phyloP scores from a whole-genome alignment of 345 rosid species.

The Acer yangbiense region DNA sequence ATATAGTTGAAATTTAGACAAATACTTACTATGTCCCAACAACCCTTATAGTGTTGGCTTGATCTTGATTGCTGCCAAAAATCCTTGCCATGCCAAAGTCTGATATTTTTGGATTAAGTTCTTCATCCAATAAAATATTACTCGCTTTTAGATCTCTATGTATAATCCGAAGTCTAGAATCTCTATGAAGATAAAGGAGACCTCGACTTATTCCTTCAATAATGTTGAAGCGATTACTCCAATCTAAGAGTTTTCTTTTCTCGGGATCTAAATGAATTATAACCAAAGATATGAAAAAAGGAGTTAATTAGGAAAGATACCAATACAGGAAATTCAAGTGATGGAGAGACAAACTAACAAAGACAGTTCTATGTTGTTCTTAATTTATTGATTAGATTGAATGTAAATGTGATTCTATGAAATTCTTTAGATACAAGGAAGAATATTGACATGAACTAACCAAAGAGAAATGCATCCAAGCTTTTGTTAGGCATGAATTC shows the following conservation, averaged over 20 bases:
- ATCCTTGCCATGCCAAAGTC: constrained; percentile 33
- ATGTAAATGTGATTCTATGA: not conserved
- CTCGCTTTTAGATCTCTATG: not conserved
- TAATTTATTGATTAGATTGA: no score
- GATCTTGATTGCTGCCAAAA: constrained; percentile 12
- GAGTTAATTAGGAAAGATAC: not conserved
- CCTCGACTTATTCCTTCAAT: not conserved
- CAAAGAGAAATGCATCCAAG: not conserved
- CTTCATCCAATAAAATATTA: not conserved
- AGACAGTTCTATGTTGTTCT: no score
- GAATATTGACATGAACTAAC: not conserved
- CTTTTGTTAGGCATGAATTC: not conserved
- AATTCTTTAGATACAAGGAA: no score
- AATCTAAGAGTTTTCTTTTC: not conserved
- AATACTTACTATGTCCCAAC: not conserved
- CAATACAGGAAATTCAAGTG: not conserved
- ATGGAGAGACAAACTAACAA: not conserved
- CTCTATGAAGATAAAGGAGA: not conserved
- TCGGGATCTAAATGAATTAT: not conserved
- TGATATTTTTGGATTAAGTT: constrained; percentile 22
- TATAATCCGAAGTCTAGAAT: not conserved
- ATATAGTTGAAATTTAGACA: not conserved
- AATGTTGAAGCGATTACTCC: not conserved
- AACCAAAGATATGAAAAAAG: not conserved
- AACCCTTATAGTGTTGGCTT: not conserved